These are phyloP conservation scores for Magnolia sinica DNA, from an alignment of 164 flowering plant genomes.

Conservation along the genomic window DNA sequence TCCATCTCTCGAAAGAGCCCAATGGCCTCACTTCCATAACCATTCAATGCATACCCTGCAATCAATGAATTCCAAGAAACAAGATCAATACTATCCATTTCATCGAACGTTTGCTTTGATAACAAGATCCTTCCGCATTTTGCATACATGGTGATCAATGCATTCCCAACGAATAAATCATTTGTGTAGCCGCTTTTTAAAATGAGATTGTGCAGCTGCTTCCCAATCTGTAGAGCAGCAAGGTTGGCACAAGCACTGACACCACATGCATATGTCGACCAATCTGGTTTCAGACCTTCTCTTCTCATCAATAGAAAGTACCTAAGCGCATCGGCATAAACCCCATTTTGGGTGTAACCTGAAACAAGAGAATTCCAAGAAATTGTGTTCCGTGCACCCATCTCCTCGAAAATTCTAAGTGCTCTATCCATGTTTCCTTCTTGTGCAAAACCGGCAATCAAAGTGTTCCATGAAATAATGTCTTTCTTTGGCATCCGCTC, in stretches of 20 bases:
- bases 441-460: conserved; percentile 15
- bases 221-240: conserved; percentile 19
- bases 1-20: conserved; percentile 18
- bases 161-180: conserved; percentile 20
- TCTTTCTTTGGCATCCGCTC: conserved; percentile 14
- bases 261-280: conserved; percentile 18
- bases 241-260: conserved; percentile 21
- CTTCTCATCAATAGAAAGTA: conserved; percentile 13
- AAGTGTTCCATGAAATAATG: conserved; percentile 14
- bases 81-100: conserved; percentile 7
- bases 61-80: conserved; percentile 24
- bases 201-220: conserved; percentile 17
- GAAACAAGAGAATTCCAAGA: conserved; percentile 19
- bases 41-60: conserved; percentile 22
- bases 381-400: conserved; percentile 50
- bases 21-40: conserved; percentile 18
- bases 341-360: conserved; percentile 17
- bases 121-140: conserved; percentile 16
- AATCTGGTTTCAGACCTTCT: conserved; percentile 18
- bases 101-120: conserved; percentile 14
- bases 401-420: conserved; percentile 7
- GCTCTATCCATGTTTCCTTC: conserved; percentile 13
- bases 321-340: conserved; percentile 16
- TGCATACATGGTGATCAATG: conserved; percentile 20
- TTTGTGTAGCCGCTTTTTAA: conserved; percentile 15